Conservation (phyloP, 140 eudicot genomes). For the Oenanthe javanica region DNA sequence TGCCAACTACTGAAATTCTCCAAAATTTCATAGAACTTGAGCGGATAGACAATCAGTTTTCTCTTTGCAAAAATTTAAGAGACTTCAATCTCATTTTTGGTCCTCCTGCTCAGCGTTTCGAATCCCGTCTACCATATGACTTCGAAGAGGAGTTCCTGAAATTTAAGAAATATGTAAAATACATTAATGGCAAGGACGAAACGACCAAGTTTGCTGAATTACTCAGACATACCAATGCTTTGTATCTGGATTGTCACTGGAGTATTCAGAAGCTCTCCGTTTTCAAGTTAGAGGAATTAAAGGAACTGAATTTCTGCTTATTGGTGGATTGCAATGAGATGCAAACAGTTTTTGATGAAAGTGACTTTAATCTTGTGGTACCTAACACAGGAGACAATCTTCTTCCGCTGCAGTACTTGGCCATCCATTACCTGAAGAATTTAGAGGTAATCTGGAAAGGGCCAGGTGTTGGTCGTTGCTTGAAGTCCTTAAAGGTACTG, state of each 20-base stretch:
- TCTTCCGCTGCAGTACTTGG: too few relatives aligned
- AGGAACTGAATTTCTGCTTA: constrained; percentile 12
- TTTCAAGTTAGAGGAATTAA: not conserved
- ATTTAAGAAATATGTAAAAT: constrained; percentile 3
- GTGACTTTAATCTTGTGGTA: too few relatives aligned
- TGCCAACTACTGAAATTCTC: constrained; percentile 2
- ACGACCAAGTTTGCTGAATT: not conserved
- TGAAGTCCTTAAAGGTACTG: constrained; percentile 4
- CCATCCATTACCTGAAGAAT: constrained; percentile 3
- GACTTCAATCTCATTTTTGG: not conserved
- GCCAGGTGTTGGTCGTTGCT: constrained; percentile 1
- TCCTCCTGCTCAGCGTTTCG: not conserved
- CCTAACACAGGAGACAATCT: too few relatives aligned
- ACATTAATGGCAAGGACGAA: constrained; percentile 12
- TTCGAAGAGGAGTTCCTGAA: constrained; percentile 15
- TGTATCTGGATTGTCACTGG: constrained; percentile 19
- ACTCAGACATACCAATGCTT: constrained; percentile 7
- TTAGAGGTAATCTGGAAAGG: constrained; percentile 18
- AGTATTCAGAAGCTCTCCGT: constrained; percentile 3
- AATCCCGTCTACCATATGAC: constrained; percentile 14
- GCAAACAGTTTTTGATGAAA: not conserved
- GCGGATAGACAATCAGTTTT: not conserved
- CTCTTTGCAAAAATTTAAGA: not conserved
- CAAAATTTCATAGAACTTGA: not conserved
- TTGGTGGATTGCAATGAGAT: constrained; percentile 22